Evolutionary conservation across 257 asterid species (phyloP).

Genomic region (Solanum neorickii): DNA sequence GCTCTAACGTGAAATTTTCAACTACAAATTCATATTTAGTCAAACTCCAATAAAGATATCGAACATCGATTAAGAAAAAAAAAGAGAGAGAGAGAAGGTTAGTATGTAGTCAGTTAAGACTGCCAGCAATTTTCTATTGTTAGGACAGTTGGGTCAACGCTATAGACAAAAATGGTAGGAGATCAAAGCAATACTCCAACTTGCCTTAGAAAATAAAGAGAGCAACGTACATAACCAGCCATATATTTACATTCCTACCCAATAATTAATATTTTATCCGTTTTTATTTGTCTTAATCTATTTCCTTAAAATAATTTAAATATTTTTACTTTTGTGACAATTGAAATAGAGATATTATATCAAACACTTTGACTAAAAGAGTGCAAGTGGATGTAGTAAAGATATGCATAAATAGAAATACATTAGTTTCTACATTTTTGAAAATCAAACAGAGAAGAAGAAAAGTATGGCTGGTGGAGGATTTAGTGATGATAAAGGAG

Average conservation of each 20-base stretch:
- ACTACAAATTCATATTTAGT: no score
- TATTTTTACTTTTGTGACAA: not conserved
- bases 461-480: conserved; percentile 66
- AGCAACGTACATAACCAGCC: not conserved
- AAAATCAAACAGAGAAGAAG: not conserved
- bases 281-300: not conserved
- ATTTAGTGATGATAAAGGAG: conserved; percentile 17
- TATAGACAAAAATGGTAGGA: not conserved
- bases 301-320: no score
- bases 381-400: not conserved
- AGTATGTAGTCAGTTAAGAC: not conserved
- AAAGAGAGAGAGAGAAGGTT: no score
- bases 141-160: not conserved
- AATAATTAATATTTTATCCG: not conserved
- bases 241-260: not conserved
- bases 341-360: no score
- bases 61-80: no score
- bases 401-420: not conserved
- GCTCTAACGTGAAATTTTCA: no score
- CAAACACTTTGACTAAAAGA: not conserved
- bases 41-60: no score
- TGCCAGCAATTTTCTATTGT: not conserved
- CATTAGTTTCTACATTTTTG: not conserved
- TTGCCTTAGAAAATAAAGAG: not conserved
- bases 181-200: not conserved